Conservation (phyloP, 805 yeast genomes). For the Yarrowia phangngaensis region DNA sequence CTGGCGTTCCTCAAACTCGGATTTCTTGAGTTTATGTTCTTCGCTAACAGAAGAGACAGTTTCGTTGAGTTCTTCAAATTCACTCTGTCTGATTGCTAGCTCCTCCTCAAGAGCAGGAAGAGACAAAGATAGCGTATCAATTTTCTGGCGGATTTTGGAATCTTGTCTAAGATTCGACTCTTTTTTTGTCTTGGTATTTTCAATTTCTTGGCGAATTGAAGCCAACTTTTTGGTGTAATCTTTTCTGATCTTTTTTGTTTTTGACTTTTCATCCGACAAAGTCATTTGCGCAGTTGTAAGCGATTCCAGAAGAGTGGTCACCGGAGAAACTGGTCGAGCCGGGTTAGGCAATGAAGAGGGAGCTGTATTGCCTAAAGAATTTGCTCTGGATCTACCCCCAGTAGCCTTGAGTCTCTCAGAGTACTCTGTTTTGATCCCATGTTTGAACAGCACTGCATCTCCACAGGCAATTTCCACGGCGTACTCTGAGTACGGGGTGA, state of each 20-base stretch:
- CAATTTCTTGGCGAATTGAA: constrained; percentile 55
- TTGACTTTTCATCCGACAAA: constrained; percentile 54
- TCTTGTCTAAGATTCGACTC: constrained; percentile 52
- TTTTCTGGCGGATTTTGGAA: constrained; percentile 52
- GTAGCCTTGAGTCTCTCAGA: constrained; percentile 46
- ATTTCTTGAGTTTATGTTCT: constrained; percentile 21
- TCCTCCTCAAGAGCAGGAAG: constrained; percentile 28
- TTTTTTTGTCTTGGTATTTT: constrained; percentile 48
- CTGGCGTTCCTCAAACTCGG: constrained; percentile 31
- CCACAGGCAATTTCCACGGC: constrained; percentile 50
- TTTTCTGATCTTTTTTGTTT: constrained; percentile 53
- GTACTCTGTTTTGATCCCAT: constrained; percentile 47
- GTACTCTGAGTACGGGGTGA: constrained; percentile 62
- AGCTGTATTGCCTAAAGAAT: constrained; percentile 10
- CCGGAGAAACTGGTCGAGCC: constrained; percentile 49
- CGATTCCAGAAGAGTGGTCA: constrained; percentile 61
- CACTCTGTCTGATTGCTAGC: constrained; percentile 25
- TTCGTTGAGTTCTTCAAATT: constrained; percentile 24
- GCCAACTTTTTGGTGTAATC: constrained; percentile 55
- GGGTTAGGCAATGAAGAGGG: constrained; percentile 27
- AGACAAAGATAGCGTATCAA: constrained; percentile 45
- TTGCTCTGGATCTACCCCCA: constrained; percentile 9
- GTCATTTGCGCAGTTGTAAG: constrained; percentile 60
- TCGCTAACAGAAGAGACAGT: not conserved
- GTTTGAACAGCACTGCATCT: constrained; percentile 23